Evolutionary conservation across 306 rosid species (phyloP).

Genomic region (Acacia melanoxylon): DNA sequence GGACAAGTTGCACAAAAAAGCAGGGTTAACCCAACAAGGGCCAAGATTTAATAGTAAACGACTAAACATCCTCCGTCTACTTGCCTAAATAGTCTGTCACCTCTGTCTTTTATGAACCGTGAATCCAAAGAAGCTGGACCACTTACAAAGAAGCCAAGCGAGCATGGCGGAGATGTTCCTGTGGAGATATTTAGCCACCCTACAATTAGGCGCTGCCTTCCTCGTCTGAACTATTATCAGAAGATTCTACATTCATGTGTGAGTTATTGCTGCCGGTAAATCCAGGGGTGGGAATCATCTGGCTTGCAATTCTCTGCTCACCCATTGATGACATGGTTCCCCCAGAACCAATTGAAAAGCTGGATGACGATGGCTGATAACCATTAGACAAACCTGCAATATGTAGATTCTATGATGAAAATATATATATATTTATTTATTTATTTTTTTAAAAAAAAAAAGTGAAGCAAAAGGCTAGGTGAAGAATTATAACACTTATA

Average conservation of each 20-base stretch:
- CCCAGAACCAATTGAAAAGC: conserved; percentile 66
- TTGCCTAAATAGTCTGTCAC: not conserved
- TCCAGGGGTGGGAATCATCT: conserved; percentile 99
- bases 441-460: conserved; percentile 29
- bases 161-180: conserved; percentile 16
- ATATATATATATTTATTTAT: too few relatives aligned
- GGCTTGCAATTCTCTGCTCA: conserved; percentile 68
- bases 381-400: conserved; percentile 83
- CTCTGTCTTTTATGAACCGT: not conserved
- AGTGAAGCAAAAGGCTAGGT: not conserved
- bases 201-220: conserved; percentile 46
- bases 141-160: not conserved
- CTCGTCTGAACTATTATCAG: conserved; percentile 72
- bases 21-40: too few relatives aligned
- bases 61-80: not conserved
- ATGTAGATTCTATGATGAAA: conserved; percentile 19
- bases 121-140: not conserved
- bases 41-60: too few relatives aligned
- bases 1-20: too few relatives aligned
- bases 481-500: conserved; percentile 24
- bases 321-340: conserved; percentile 73
- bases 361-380: conserved; percentile 79
- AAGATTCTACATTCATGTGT: conserved; percentile 62
- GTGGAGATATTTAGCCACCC: conserved; percentile 4
- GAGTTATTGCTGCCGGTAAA: conserved; percentile 61